Conservation (phyloP, 805 yeast genomes). For the Starmerella davenportii region DNA sequence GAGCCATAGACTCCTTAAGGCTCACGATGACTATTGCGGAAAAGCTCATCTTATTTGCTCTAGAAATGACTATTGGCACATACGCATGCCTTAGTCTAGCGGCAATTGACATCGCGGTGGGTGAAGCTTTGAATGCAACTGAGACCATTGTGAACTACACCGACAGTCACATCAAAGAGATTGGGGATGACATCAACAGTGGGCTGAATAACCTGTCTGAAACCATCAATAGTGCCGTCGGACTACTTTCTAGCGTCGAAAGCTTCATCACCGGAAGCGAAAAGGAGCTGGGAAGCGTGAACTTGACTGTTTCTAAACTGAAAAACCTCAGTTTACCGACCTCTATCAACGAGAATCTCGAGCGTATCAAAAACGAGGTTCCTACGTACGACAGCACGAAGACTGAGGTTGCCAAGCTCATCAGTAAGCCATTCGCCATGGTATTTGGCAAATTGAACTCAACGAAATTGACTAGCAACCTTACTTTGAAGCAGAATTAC, state of each 20-base stretch:
- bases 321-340: slow-evolving; percentile 47
- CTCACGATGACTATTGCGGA: slow-evolving; percentile 40
- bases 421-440: slow-evolving; percentile 42
- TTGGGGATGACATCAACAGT: slow-evolving; percentile 45
- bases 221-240: slow-evolving; percentile 37
- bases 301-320: slow-evolving; percentile 39
- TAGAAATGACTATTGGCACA: slow-evolving; percentile 69
- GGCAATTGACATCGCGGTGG: slow-evolving; percentile 52
- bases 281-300: slow-evolving; percentile 31
- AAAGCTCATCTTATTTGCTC: slow-evolving; percentile 39
- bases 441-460: slow-evolving; percentile 27
- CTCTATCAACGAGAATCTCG: slow-evolving; percentile 40
- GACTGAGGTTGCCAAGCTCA: slow-evolving; percentile 35
- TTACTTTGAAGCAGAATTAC: background rate
- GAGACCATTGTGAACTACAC: slow-evolving; percentile 42
- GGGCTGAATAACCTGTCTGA: slow-evolving; percentile 46
- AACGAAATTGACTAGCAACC: slow-evolving; percentile 4
- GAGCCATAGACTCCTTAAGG: slow-evolving; percentile 28
- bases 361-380: slow-evolving; percentile 31
- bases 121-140: slow-evolving; percentile 56
- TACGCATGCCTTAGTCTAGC: slow-evolving; percentile 67
- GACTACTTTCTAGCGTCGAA: slow-evolving; percentile 35
- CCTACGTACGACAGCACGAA: slow-evolving; percentile 53
- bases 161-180: slow-evolving; percentile 36
- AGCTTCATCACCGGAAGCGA: slow-evolving; percentile 36